Conservation (phyloP, 2,329 filamentous ascomycete species). For the Ascochyta rabiei region DNA sequence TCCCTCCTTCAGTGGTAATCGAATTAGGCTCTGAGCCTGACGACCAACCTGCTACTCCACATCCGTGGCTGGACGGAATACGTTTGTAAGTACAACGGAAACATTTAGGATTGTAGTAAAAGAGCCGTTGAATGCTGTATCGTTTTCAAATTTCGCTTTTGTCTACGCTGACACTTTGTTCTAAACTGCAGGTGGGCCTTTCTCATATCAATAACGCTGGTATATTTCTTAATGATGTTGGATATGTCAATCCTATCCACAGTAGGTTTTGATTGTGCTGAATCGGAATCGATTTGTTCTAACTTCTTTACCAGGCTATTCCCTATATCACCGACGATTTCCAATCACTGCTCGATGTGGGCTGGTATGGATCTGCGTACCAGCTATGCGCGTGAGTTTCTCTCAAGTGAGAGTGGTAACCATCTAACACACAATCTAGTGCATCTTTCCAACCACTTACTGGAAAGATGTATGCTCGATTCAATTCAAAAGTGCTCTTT, state of each 20-base stretch:
- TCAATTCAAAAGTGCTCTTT: conserved; percentile 13
- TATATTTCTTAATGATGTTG: conserved; percentile 23
- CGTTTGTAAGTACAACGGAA: no score
- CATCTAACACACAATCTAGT: background rate
- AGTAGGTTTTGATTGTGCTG: conserved; percentile 5
- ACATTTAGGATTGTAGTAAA: no score
- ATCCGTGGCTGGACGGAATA: no score
- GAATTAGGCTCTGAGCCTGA: background rate
- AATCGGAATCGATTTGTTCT: background rate
- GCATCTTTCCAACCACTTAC: conserved; percentile 22
- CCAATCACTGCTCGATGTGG: conserved; percentile 23
- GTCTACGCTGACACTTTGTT: background rate
- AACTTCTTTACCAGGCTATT: conserved; percentile 13
- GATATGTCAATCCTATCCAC: conserved; percentile 26
- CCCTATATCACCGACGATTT: conserved; percentile 30
- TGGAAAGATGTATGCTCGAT: conserved; percentile 23
- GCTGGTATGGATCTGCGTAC: conserved; percentile 42
- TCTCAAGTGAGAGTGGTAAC: background rate
- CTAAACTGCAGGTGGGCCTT: background rate
- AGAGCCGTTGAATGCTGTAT: no score
- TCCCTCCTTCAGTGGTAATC: background rate
- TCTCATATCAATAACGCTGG: conserved; percentile 6
- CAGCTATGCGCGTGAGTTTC: conserved; percentile 43
- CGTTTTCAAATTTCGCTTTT: no score
- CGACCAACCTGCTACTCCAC: no score